These are phyloP conservation scores for Zygotorulaspora sp. DNA, from an alignment of 805 yeast species.

Conservation along the genomic window DNA sequence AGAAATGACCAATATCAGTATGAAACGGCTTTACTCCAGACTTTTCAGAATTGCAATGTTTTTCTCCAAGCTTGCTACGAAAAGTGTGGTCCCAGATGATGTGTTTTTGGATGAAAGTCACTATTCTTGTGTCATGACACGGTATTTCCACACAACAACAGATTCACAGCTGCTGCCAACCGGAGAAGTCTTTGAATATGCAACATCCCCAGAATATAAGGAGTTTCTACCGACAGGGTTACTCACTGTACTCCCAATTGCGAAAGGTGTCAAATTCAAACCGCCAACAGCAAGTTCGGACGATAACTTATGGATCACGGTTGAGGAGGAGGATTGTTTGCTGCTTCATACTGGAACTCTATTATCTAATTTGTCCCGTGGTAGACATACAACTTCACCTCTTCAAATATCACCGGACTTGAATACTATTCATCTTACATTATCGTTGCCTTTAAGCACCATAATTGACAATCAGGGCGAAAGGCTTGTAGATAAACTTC, in stretches of 20 bases:
- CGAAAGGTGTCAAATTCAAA: constrained; percentile 24
- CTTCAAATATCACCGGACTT: constrained; percentile 19
- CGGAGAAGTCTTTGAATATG: constrained; percentile 21
- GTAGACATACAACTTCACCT: constrained; percentile 24
- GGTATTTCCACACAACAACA: constrained; percentile 17
- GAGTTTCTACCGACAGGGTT: constrained; percentile 23
- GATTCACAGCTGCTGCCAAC: constrained; percentile 8
- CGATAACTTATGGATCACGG: constrained; percentile 26
- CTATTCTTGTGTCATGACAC: constrained; percentile 21
- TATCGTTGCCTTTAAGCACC: constrained; percentile 22
- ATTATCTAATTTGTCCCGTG: constrained; percentile 20
- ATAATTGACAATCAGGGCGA: constrained; percentile 5
- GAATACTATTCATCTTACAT: constrained; percentile 21
- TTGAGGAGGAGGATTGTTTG: constrained; percentile 28
- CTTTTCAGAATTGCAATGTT: constrained; percentile 23
- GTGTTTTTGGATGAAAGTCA: constrained; percentile 5
- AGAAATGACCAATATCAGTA: constrained; percentile 12
- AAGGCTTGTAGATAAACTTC: constrained; percentile 14
- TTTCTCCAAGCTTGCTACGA: constrained; percentile 23
- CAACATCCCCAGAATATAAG: constrained; percentile 17
- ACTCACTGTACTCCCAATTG: constrained; percentile 27
- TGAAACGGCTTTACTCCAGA: constrained; percentile 20
- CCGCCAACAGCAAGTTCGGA: constrained; percentile 23
- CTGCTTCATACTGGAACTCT: constrained; percentile 29
- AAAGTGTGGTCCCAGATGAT: constrained; percentile 12